Conservation (phyloP, 75 land plant species). For the Ceratopteris richardii region DNA sequence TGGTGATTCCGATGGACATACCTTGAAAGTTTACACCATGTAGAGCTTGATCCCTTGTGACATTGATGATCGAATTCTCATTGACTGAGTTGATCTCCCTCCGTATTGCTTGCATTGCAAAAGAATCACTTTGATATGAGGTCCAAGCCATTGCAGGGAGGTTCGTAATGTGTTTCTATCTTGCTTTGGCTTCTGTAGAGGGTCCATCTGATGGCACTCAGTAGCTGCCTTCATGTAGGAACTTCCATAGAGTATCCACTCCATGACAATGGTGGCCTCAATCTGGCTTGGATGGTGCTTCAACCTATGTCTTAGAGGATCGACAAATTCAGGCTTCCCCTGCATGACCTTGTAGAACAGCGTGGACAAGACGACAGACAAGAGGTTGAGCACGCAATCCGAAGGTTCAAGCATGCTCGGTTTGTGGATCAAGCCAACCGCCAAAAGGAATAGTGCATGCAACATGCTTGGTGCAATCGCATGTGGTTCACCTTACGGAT, state of each 20-base stretch:
- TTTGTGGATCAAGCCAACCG: no score
- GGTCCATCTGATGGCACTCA: constrained; percentile 26
- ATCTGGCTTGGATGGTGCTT: constrained; percentile 85
- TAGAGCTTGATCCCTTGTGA: constrained; percentile 3
- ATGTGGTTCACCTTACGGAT: no score
- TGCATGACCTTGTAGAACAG: constrained; percentile 62
- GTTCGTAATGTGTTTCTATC: constrained; percentile 51
- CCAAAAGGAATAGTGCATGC: no score
- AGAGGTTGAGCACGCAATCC: constrained; percentile 31
- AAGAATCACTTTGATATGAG: constrained; percentile 19
- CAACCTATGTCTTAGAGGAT: constrained; percentile 48
- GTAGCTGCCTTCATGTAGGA: constrained; percentile 26
- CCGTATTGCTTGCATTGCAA: constrained; percentile 17
- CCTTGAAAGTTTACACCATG: constrained; percentile 13
- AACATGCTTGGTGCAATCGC: no score
- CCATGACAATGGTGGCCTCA: constrained; percentile 60
- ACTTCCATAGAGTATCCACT: constrained; percentile 37
- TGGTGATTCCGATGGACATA: constrained; percentile 7
- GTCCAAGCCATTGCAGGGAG: constrained; percentile 48
- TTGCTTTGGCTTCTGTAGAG: constrained; percentile 58
- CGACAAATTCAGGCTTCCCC: no score
- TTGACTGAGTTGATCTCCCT: constrained; percentile 24
- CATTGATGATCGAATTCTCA: constrained; percentile 14
- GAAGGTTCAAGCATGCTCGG: no score
- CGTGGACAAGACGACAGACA: constrained; percentile 51